Percentiles rank a stretch among this genome's conserved stretches.
Conservation (phyloP, 2,329 filamentous ascomycete genomes). For the Cadophora gregata region DNA sequence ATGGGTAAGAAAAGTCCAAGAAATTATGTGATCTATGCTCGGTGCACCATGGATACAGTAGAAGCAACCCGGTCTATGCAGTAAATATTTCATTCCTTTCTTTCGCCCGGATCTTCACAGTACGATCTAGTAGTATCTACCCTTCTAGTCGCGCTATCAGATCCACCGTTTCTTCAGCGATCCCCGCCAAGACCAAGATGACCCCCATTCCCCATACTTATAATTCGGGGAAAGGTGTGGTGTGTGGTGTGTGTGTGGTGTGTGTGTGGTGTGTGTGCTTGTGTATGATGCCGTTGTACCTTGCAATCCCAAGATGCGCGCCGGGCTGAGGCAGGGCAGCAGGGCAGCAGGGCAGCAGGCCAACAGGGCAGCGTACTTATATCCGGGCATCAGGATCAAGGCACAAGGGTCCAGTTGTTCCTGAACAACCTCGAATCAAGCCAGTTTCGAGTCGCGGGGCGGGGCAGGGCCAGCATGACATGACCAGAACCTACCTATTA, state of each 20-base stretch:
- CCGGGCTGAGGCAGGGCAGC: slow-evolving; percentile 2
- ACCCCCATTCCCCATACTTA: slow-evolving; percentile 9
- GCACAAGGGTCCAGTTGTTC: slow-evolving; percentile 4
- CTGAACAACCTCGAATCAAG: not conserved
- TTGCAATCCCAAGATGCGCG: slow-evolving; percentile 1
- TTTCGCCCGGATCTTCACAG: not conserved
- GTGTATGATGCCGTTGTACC: slow-evolving; percentile 12
- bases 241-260: not conserved
- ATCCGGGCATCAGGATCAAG: too few relatives aligned
- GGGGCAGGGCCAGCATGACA: not conserved
- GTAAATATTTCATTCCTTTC: not conserved
- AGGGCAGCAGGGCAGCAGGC: not conserved
- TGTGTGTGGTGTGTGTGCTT: not conserved
- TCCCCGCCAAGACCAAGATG: not conserved
- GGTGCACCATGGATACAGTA: not conserved
- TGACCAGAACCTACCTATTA: not conserved
- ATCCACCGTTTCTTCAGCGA: slow-evolving; percentile 1
- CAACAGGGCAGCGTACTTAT: not conserved
- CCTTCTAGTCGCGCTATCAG: not conserved
- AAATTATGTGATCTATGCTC: not conserved
- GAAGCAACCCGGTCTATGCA: not conserved
- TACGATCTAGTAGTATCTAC: not conserved
- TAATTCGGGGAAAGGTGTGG: not conserved
- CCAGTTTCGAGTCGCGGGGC: not conserved
- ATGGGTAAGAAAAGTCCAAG: not conserved